Evolutionary conservation across 2,329 filamentous ascomycete genomes (phyloP), one percentile per base, ranked within the genome.

Genomic region (Trichoderma citrinoviride): DNA sequence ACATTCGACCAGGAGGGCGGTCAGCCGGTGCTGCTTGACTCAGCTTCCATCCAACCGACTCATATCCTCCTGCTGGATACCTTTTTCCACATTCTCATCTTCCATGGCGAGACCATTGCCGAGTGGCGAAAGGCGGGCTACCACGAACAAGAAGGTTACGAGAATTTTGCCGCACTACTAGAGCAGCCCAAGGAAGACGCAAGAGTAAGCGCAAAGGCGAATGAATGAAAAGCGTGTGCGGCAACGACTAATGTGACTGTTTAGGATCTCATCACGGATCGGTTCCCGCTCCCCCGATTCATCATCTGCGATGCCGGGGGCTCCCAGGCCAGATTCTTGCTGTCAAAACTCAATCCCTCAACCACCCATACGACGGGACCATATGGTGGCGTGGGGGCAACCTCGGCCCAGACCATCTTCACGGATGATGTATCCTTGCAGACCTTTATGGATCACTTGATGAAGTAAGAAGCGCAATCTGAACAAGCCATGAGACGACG

Each of bases 41-140:
- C 94, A 15, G 93, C 93, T 41, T 97, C 93, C 6, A 99, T 99
- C 71, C 94, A 98, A 75, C 90, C 93, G 10, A 91, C 93, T 23
- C 96, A 97, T 66, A 91, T 98, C 67, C 85, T 99, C 57, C 87
- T 99, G 12, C 88, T 99, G 63, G 95, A 99, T 73, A 98, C 95
- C 0, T 99, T 99, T 83, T 99, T 99, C 86, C 95, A 99, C 77
- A 99, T 99, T 67, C 87, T 99, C 63, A 99, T 99, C 72, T 99
- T 98, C 86, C 93, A 99, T 73, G 95, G 95, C 68, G 94, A 99
- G 82, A 98, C 94, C 0, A 91, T 98, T 77, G 95, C 95, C 0
- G 93, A 97, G 76, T 99, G 95, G 95, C 89, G 93, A 70, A 98
- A 99, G 78, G 93, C 93, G 19, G 95, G 95, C 1, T 99, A 99